Evolutionary conservation across 805 yeast species (phyloP), one percentile per base, ranked within the genome.

Genomic region (Hanseniaspora lindneri): DNA sequence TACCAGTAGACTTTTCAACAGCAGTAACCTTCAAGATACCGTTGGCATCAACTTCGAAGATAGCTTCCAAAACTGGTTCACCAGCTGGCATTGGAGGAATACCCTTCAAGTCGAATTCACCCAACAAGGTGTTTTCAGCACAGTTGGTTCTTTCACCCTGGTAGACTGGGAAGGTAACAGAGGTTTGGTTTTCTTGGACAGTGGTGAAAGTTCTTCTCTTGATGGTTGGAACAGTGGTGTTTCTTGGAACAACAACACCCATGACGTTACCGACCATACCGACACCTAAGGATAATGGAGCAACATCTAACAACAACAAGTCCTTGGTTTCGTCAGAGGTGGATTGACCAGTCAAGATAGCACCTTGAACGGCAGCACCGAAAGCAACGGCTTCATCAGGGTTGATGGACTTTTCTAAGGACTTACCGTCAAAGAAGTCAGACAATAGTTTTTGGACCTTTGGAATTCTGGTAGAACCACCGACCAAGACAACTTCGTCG

Each of bases 141-240:
- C 95, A 87, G 87, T 87, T 83, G 65, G 89, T 94, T 78, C 98
- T 92, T 79, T 89, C 98, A 81, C 98, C 98, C 79, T 89, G 96
- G 80, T 83, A 89, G 59, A 89, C 97, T 72, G 95, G 96, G 83
- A 89, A 87, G 73, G 85, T 92, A 58, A 89, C 97, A 60, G 95
- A 85, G 66, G 97, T 89, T 77, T 89, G 98, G 79, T 85, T 86
- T 79, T 89, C 98, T 62, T 83, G 95, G 66, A 85, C 94, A 60
- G 98, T 89, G 68, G 98, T 87, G 86, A 89, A 89, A 61, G 95
- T 89, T 77, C 95, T 87, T 68, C 95, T 83, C 83, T 89, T 89
- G 74, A 87, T 83, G 71, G 97, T 89, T 73, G 98, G 98, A 62
- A 89, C 95, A 64, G 97, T 89, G 62, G 97, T 84, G 84, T 92